Conservation (phyloP, 1,284 basidiomycete species). For the Puccinia novopanici region DNA sequence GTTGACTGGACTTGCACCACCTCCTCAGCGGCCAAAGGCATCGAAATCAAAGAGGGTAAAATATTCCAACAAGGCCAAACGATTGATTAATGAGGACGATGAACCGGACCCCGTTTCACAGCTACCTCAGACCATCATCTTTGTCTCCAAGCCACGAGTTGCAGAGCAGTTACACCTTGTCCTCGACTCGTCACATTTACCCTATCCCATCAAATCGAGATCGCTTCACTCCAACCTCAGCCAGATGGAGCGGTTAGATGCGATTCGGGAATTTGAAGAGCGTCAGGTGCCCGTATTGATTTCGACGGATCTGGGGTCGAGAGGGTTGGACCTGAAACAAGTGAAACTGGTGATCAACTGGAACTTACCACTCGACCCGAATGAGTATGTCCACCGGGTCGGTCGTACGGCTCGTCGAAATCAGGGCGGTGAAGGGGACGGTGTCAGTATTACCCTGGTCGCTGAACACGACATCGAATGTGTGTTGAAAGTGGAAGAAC, state of each 20-base stretch:
- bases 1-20: slow-evolving; percentile 55
- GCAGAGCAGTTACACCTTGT: slow-evolving; percentile 79
- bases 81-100: slow-evolving; percentile 58
- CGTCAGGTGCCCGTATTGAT: slow-evolving; percentile 60
- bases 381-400: slow-evolving; percentile 68
- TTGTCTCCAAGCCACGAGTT: slow-evolving; percentile 81
- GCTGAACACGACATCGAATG: slow-evolving; percentile 89
- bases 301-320: slow-evolving; percentile 59
- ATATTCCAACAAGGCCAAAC: slow-evolving; percentile 53
- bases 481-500: slow-evolving; percentile 78
- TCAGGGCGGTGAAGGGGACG: slow-evolving; percentile 63
- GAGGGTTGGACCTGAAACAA: slow-evolving; percentile 62
- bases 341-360: slow-evolving; percentile 94
- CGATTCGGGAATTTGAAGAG: slow-evolving; percentile 82
- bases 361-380: slow-evolving; percentile 74
- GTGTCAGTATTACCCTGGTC: slow-evolving; percentile 88
- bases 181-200: slow-evolving; percentile 68
- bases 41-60: slow-evolving; percentile 45
- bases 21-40: slow-evolving; percentile 57
- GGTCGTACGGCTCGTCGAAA: slow-evolving; percentile 91
- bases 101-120: slow-evolving; percentile 62
- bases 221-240: slow-evolving; percentile 90
- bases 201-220: slow-evolving; percentile 76
- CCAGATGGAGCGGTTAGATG: slow-evolving; percentile 81
- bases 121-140: slow-evolving; percentile 89